Percentiles rank a stretch among this genome's conserved stretches.
Conservation (phyloP, 805 yeast genomes). For the Saccharomycopsis lassenensis region DNA sequence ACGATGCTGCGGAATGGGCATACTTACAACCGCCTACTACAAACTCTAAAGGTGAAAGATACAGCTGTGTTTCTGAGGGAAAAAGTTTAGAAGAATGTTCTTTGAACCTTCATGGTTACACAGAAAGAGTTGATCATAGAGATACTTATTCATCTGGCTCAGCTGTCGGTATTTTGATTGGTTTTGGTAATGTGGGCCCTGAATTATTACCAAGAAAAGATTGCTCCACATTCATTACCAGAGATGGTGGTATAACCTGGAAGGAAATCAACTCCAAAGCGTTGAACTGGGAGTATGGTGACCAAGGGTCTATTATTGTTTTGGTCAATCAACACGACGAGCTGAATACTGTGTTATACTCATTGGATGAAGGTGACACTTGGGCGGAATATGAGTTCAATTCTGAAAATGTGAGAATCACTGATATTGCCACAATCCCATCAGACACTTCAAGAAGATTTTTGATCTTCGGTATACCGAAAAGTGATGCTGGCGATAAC, state of each 20-base stretch:
- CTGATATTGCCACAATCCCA: constrained; percentile 83
- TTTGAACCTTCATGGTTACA: constrained; percentile 78
- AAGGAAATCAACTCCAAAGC: constrained; percentile 62
- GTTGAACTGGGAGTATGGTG: constrained; percentile 93
- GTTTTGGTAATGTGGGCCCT: constrained; percentile 88
- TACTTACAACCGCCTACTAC: constrained; percentile 56
- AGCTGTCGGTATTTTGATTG: constrained; percentile 81
- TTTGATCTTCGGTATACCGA: constrained; percentile 43
- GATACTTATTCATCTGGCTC: constrained; percentile 83
- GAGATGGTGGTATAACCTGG: constrained; percentile 93
- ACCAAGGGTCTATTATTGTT: constrained; percentile 79
- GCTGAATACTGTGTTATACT: constrained; percentile 51
- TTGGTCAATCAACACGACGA: constrained; percentile 48
- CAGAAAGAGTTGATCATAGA: constrained; percentile 73
- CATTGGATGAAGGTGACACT: constrained; percentile 67
- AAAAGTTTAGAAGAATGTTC: constrained; percentile 52
- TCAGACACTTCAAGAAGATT: constrained; percentile 81
- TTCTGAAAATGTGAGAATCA: constrained; percentile 41
- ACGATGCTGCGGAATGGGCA: constrained; percentile 88
- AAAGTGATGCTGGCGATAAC: constrained; percentile 24
- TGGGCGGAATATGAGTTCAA: constrained; percentile 64
- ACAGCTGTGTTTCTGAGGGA: constrained; percentile 36
- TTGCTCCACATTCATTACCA: constrained; percentile 57
- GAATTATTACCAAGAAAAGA: constrained; percentile 36
- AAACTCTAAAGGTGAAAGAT: constrained; percentile 50